These are phyloP conservation scores for Lactarius indigo DNA, from an alignment of 768 basidiomycete genomes.

Conservation along the genomic window DNA sequence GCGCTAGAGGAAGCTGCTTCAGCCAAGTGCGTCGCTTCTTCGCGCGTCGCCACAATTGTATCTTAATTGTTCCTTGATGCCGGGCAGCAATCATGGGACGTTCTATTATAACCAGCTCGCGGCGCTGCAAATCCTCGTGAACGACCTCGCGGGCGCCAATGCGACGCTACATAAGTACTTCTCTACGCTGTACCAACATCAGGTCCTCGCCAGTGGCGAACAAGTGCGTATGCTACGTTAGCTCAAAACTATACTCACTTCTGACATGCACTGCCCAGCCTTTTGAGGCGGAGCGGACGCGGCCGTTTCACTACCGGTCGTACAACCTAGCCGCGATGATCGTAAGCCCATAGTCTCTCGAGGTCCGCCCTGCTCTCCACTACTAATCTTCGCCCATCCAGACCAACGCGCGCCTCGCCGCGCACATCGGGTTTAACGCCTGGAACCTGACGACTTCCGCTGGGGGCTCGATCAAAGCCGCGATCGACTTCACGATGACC, in stretches of 20 bases:
- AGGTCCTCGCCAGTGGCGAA: constrained; percentile 33
- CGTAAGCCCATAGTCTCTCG: constrained; percentile 17
- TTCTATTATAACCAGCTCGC: constrained; percentile 34
- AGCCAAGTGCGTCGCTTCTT: constrained; percentile 28
- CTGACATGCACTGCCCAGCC: constrained; percentile 26
- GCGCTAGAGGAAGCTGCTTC: constrained; percentile 27
- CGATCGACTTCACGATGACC: constrained; percentile 33
- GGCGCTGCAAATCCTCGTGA: constrained; percentile 32
- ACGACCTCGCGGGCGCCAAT: constrained; percentile 30
- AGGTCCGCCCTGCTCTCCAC: not conserved
- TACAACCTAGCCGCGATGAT: constrained; percentile 36
- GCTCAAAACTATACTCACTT: not conserved
- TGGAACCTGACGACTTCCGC: constrained; percentile 30
- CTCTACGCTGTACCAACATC: constrained; percentile 28
- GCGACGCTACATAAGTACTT: constrained; percentile 31
- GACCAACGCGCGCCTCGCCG: constrained; percentile 32
- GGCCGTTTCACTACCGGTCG: constrained; percentile 34
- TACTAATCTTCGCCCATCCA: not conserved
- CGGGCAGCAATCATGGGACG: constrained; percentile 34
- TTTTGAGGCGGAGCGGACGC: constrained; percentile 32
- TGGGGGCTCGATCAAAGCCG: constrained; percentile 31
- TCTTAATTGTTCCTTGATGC: not conserved
- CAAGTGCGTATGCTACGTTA: constrained; percentile 9
- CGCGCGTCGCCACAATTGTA: not conserved
- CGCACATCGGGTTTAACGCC: constrained; percentile 28